These are phyloP conservation scores for Mortierella alpina DNA, from an alignment of 192 early-diverging fungal genomes.

Conservation along the genomic window DNA sequence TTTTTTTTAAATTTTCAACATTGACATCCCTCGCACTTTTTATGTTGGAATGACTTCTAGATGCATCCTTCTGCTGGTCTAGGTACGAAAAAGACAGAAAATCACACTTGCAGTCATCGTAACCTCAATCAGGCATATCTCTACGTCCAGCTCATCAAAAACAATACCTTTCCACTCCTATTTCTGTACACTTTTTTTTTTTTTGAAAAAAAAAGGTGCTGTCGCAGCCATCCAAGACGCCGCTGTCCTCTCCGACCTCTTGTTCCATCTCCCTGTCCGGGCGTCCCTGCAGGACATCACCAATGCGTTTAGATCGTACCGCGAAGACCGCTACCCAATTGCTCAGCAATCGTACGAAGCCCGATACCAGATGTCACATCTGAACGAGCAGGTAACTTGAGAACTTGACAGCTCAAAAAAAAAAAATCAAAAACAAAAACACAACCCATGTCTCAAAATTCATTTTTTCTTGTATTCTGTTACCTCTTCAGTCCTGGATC, in stretches of 20 bases:
- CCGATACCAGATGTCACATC: slow-evolving; percentile 37
- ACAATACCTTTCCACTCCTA: too few relatives aligned
- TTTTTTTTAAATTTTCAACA: background rate
- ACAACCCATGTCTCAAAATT: background rate
- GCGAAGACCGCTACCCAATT: slow-evolving; percentile 14
- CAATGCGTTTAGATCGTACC: slow-evolving; percentile 5
- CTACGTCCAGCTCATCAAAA: too few relatives aligned
- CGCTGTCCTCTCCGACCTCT: slow-evolving; percentile 23
- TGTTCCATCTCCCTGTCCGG: slow-evolving; percentile 9
- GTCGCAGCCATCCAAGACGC: slow-evolving; percentile 36
- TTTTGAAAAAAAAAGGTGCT: slow-evolving; percentile 1
- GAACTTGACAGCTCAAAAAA: background rate
- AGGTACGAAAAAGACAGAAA: background rate
- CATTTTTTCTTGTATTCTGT: background rate
- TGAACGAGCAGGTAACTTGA: slow-evolving; percentile 29
- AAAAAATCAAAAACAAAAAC: background rate
- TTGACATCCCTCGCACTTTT: background rate
- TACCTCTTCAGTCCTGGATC: slow-evolving; percentile 31
- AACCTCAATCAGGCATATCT: too few relatives aligned
- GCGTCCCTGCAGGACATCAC: slow-evolving; percentile 1
- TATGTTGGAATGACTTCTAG: background rate
- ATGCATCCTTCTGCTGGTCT: slow-evolving; percentile 34
- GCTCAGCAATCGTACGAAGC: slow-evolving; percentile 32
- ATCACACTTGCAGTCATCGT: too few relatives aligned
- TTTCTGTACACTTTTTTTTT: too few relatives aligned